Percentiles rank a stretch among this genome's conserved stretches.
Evolutionary conservation across 495 filamentous ascomycete genomes (phyloP).

Genomic region (Neurospora sp.): DNA sequence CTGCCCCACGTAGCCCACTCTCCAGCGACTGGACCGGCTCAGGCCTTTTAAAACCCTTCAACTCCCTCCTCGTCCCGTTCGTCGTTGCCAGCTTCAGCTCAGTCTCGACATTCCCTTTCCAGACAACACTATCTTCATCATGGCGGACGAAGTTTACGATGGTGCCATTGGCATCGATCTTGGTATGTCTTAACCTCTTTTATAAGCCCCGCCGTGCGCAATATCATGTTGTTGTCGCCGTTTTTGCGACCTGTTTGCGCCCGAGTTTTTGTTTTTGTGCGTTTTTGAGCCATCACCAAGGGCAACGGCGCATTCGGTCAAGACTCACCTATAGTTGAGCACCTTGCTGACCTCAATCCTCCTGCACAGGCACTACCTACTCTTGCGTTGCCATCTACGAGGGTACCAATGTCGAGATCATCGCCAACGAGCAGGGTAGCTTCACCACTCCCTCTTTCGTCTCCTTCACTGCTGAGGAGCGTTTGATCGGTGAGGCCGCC

Average conservation of each 20-base stretch:
- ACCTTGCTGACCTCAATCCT: conserved; percentile 6
- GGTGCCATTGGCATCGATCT: conserved; percentile 99
- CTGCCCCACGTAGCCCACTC: conserved; percentile 24
- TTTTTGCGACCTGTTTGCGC: background rate
- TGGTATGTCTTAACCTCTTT: conserved; percentile 47
- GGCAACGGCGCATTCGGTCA: conserved; percentile 5
- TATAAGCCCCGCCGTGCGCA: background rate
- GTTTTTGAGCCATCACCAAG: background rate
- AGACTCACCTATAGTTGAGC: background rate
- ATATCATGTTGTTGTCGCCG: background rate
- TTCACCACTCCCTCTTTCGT: conserved; percentile 98
- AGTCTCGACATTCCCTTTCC: conserved; percentile 9
- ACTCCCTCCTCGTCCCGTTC: conserved; percentile 9
- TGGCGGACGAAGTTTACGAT: conserved; percentile 96
- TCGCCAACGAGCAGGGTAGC: conserved; percentile 99
- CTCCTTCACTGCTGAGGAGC: conserved; percentile 96
- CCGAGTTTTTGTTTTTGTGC: background rate
- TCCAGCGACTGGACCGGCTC: background rate
- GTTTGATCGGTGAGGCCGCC: conserved; percentile 95
- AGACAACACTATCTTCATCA: conserved; percentile 14
- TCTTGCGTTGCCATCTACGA: conserved; percentile 99
- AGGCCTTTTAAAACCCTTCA: conserved; percentile 1
- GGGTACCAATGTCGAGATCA: conserved; percentile 98
- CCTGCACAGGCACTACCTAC: conserved; percentile 78
- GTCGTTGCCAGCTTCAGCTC: conserved; percentile 18